Conservation (phyloP, 177 flowering plant species). For the Vitis hybrid region DNA sequence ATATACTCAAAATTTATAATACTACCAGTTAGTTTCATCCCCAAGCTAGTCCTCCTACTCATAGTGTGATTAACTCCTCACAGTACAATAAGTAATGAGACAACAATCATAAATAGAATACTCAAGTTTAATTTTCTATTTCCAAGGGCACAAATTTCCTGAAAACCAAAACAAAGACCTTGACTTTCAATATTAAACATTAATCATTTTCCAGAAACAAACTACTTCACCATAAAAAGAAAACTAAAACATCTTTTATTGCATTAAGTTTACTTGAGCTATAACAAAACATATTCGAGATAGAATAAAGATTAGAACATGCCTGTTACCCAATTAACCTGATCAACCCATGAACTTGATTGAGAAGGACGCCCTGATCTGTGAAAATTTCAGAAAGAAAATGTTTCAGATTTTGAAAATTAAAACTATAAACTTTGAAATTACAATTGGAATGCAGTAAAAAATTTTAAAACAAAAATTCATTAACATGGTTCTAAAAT, state of each 20-base stretch:
- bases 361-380: slow-evolving; percentile 90
- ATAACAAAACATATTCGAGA: background rate
- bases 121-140: background rate
- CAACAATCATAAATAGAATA: background rate
- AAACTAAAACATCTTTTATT: background rate
- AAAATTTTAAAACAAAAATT: background rate
- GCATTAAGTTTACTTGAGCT: background rate
- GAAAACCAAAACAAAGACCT: background rate
- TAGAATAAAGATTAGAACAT: slow-evolving; percentile 19
- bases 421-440: background rate
- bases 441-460: background rate
- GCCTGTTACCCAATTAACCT: slow-evolving; percentile 86
- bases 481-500: background rate
- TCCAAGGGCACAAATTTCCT: background rate
- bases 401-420: background rate
- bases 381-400: slow-evolving; percentile 18
- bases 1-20: no score
- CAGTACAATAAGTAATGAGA: background rate
- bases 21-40: no score
- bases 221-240: background rate
- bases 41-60: background rate
- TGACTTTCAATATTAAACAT: background rate
- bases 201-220: no score
- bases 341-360: slow-evolving; percentile 80
- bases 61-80: background rate